phyloP scores from a whole-genome alignment of 164 flowering plant species.

The Amborella trichopoda region DNA sequence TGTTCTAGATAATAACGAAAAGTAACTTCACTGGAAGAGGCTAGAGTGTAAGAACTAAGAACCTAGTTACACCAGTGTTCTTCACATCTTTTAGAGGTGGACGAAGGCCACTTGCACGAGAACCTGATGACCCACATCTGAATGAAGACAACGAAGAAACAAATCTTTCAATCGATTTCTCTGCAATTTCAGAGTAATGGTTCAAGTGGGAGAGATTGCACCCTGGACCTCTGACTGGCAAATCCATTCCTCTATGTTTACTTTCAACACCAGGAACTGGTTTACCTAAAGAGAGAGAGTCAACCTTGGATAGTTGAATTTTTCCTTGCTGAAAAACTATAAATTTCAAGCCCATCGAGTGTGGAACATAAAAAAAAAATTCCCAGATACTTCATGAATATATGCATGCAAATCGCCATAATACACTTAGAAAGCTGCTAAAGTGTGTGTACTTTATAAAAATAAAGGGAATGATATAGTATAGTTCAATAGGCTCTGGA shows the following conservation, averaged over 20 bases:
- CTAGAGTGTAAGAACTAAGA: constrained; percentile 3
- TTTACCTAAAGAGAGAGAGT: constrained; percentile 20
- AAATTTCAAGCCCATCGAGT: too few species aligned
- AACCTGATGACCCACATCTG: constrained; percentile 51
- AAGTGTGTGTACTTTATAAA: too few species aligned
- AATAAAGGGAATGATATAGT: too few species aligned
- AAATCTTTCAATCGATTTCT: constrained; percentile 76
- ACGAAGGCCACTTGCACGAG: constrained; percentile 97
- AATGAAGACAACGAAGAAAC: constrained; percentile 66
- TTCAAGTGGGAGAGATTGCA: constrained; percentile 72
- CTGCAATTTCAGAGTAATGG: constrained; percentile 67
- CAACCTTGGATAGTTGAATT: too few species aligned
- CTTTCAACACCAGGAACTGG: constrained; percentile 10
- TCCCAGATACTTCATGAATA: too few species aligned
- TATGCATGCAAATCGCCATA: too few species aligned
- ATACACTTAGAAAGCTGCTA: too few species aligned
- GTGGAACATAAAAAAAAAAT: too few species aligned
- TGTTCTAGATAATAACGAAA: background rate
- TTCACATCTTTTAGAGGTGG: constrained; percentile 77
- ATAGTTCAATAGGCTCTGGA: too few species aligned
- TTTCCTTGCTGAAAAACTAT: too few species aligned
- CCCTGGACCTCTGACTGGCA: constrained; percentile 49
- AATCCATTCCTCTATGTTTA: constrained; percentile 10
- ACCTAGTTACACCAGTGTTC: constrained; percentile 42
- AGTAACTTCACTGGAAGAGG: background rate